Base-by-base conservation (phyloP, 352 stramenopile genomes). In the Sclerospora graminicola region DNA sequence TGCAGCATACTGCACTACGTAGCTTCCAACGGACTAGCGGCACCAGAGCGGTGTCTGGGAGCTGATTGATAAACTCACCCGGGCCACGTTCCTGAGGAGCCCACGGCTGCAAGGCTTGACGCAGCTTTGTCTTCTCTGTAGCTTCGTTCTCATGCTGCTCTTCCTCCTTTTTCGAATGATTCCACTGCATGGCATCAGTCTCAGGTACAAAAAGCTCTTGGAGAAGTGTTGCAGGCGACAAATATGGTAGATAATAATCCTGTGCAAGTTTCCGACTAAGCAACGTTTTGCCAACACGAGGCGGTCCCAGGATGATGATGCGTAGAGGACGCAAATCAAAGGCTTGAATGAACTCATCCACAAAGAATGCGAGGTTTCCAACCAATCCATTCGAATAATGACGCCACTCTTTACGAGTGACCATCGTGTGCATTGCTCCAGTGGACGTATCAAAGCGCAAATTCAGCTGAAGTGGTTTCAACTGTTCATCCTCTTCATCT, bases 171-270 rank as follows among this genome's bases (percentile, higher is more conserved):
- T 26, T 26, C 21, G 21, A 26, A 26, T 26, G 4, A 26, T 26
- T 26, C 21, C 3, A 26, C 6, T 26, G 21, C 21, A 26, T 26
- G 21, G 21, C 21, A 26, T 26, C 21, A 3, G 21, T 26, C 21
- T 26, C 21, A 26, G n/a, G n/a, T n/a, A n/a, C 18, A 14, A 81
- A 63, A 1, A 86, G 48, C 19, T 88, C 72, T 6, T 54, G 16
- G 3, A 84, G 48, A 6, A 84, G 48, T 8, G 52, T 67, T 28
- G 63, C 39, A 3, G 80, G 34, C 1, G 75, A 79, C 30, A n/a
- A n/a, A n/a, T n/a, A n/a, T n/a, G n/a, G n/a, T 89, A 94, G 27
- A 48, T 75, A 85, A 51, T 91, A 94, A 20, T 79, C 62, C 35
- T 64, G 69, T 7, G 76, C 71, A 28, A 94, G 61, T 11, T 54